Percentiles rank a stretch among this genome's conserved stretches.
Conservation (phyloP, 331 rosid species). For the Cydonia oblonga region DNA sequence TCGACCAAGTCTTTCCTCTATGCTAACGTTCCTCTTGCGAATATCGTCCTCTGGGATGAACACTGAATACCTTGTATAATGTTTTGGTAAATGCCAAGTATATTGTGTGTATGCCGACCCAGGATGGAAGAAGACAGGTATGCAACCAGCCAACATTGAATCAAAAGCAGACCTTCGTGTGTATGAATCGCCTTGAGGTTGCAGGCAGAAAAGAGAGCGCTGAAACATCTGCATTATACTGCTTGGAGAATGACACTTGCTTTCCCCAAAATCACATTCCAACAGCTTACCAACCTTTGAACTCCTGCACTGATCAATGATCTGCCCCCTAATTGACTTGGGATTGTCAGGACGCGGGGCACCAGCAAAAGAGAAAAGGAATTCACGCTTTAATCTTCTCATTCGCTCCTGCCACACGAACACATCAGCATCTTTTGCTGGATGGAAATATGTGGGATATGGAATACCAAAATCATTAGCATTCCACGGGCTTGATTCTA, state of each 20-base stretch:
- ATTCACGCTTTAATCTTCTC: constrained; percentile 60
- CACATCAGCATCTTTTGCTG: constrained; percentile 75
- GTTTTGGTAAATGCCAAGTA: constrained; percentile 91
- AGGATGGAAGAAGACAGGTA: constrained; percentile 92
- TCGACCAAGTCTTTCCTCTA: constrained; percentile 64
- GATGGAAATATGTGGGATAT: constrained; percentile 88
- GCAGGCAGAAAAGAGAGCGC: constrained; percentile 79
- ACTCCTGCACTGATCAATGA: constrained; percentile 59
- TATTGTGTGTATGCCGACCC: constrained; percentile 89
- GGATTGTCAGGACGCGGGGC: constrained; percentile 83
- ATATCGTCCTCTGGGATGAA: constrained; percentile 80
- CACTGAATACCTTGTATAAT: constrained; percentile 63
- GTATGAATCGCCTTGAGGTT: constrained; percentile 91
- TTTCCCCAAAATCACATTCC: constrained; percentile 95
- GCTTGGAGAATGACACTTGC: constrained; percentile 91
- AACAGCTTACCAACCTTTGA: constrained; percentile 58
- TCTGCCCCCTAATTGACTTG: constrained; percentile 75
- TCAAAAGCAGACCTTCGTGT: constrained; percentile 89
- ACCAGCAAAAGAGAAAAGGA: constrained; percentile 91
- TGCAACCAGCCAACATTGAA: constrained; percentile 86
- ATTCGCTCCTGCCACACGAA: constrained; percentile 76
- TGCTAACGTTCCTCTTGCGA: constrained; percentile 56
- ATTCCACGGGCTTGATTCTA: constrained; percentile 94
- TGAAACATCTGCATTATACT: constrained; percentile 95
- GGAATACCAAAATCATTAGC: constrained; percentile 92